Evolutionary conservation across 306 rosid species (phyloP).

Genomic region (Casuarina glauca): DNA sequence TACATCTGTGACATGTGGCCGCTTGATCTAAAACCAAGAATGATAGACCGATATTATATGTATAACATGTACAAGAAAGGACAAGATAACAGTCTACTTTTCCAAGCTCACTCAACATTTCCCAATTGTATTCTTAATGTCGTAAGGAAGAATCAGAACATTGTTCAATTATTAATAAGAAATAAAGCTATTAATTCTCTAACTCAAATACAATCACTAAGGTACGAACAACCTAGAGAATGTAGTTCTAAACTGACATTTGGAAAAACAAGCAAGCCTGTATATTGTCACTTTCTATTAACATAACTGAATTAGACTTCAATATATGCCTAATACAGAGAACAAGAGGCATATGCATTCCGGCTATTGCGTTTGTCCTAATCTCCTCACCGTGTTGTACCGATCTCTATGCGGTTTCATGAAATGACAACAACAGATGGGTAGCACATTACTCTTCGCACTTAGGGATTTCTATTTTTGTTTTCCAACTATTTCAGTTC

Average conservation of each 20-base stretch:
- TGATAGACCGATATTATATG: too few species aligned
- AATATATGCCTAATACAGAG: neutral
- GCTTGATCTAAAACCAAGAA: too few species aligned
- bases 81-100: neutral
- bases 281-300: neutral
- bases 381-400: neutral
- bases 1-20: too few species aligned
- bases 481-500: neutral
- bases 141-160: neutral
- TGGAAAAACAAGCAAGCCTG: neutral
- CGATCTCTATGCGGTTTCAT: neutral
- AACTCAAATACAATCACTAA: neutral
- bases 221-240: neutral
- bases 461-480: conserved; percentile 4
- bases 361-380: neutral
- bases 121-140: neutral
- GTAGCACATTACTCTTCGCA: neutral
- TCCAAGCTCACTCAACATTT: neutral
- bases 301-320: neutral
- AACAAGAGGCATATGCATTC: neutral
- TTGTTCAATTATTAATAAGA: neutral
- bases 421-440: conserved; percentile 3
- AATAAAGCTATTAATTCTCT: neutral
- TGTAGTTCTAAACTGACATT: neutral
- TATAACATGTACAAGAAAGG: too few species aligned